Evolutionary conservation across 179 eudicot species (phyloP).

Genomic region (Monotropa hypopitys): DNA sequence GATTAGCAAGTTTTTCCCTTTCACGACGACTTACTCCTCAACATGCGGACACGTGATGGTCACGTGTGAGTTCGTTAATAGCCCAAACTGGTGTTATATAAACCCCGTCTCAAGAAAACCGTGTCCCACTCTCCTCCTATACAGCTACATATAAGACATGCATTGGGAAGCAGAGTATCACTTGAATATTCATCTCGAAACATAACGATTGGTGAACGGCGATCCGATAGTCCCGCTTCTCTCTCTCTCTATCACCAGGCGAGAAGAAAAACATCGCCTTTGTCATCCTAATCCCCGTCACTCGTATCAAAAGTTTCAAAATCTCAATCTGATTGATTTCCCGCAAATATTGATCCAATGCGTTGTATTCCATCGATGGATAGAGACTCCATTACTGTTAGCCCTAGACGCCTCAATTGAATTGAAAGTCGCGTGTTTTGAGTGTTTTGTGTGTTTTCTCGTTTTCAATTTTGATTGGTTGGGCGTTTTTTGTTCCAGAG

Average conservation of each 20-base stretch:
- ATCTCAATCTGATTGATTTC: neutral
- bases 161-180: neutral
- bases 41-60: no score
- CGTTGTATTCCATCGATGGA: slow-evolving; percentile 9
- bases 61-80: no score
- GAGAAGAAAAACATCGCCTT: slow-evolving; percentile 5
- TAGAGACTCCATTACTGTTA: neutral
- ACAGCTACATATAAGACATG: neutral
- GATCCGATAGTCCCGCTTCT: slow-evolving; percentile 16
- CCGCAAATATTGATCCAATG: neutral
- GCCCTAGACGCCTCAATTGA: neutral
- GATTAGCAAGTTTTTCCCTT: no score
- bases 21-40: no score
- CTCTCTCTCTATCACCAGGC: slow-evolving; percentile 17
- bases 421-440: neutral
- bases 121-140: neutral
- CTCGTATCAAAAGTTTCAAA: neutral
- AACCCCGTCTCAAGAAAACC: neutral
- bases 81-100: no score
- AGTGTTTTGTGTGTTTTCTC: neutral
- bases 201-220: slow-evolving; percentile 25
- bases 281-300: neutral
- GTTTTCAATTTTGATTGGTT: neutral
- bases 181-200: neutral
- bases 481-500: neutral